These are phyloP conservation scores for Coemansia aciculifera DNA, from an alignment of 192 early-diverging fungal genomes.

Conservation along the genomic window DNA sequence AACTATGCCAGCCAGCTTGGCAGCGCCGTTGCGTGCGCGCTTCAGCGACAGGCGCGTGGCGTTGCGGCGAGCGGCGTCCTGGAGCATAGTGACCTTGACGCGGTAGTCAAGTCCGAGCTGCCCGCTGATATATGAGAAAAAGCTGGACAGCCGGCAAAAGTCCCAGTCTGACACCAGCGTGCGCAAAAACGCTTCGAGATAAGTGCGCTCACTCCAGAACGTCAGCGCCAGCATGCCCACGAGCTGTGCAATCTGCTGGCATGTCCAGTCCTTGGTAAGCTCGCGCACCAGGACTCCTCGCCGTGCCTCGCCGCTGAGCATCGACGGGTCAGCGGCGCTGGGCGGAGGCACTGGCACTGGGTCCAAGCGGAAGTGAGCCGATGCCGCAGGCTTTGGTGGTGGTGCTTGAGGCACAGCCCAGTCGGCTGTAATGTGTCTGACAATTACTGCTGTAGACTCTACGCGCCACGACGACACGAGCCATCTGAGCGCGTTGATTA, in stretches of 20 bases:
- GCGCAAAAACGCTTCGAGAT: slow-evolving; percentile 56
- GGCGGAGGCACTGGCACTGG: not conserved
- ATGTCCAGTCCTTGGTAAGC: slow-evolving; percentile 57
- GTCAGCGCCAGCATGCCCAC: slow-evolving; percentile 46
- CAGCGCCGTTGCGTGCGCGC: slow-evolving; percentile 33
- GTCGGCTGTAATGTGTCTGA: slow-evolving; percentile 70
- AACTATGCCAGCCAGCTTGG: slow-evolving; percentile 7
- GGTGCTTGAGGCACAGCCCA: slow-evolving; percentile 56
- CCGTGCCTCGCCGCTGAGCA: slow-evolving; percentile 47
- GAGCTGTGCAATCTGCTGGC: slow-evolving; percentile 56
- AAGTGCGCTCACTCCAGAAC: slow-evolving; percentile 42
- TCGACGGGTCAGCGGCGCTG: slow-evolving; percentile 24
- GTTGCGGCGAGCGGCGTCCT: slow-evolving; percentile 54
- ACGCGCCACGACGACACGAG: slow-evolving; percentile 72
- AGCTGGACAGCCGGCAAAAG: slow-evolving; percentile 64
- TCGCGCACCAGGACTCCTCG: slow-evolving; percentile 56
- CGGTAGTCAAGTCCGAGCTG: slow-evolving; percentile 51
- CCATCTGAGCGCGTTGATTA: slow-evolving; percentile 75
- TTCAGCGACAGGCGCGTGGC: slow-evolving; percentile 49
- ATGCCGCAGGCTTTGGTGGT: slow-evolving; percentile 22
- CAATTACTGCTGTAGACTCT: slow-evolving; percentile 67
- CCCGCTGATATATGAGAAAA: slow-evolving; percentile 63
- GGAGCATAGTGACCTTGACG: slow-evolving; percentile 52
- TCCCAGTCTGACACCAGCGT: slow-evolving; percentile 64
- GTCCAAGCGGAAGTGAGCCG: slow-evolving; percentile 6